Percentiles rank a stretch among this genome's conserved stretches.
These are phyloP conservation scores for Neurospora hispaniola DNA, from an alignment of 495 filamentous ascomycete species.

Conservation along the genomic window DNA sequence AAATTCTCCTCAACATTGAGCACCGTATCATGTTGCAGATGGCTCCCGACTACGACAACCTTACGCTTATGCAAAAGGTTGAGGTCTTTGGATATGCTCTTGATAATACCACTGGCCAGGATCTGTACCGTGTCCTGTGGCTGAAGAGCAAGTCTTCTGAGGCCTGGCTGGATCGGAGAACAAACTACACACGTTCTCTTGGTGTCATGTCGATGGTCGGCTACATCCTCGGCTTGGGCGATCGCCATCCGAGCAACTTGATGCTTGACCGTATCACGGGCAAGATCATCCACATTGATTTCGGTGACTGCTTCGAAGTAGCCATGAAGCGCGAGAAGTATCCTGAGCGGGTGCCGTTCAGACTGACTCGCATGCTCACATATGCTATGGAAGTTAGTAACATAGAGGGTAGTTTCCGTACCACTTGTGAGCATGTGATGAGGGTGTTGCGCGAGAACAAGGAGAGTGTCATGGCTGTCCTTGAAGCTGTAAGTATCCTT, in stretches of 20 bases:
- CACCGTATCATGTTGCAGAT: constrained; percentile 99
- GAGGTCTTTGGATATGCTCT: constrained; percentile 98
- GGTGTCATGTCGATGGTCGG: constrained; percentile 99
- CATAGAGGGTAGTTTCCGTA: constrained; percentile 95
- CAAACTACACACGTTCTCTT: constrained; percentile 93
- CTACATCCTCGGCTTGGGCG: constrained; percentile 93
- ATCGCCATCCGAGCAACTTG: constrained; percentile 93
- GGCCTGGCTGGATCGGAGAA: constrained; percentile 90
- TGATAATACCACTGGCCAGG: constrained; percentile 97
- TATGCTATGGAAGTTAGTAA: constrained; percentile 99
- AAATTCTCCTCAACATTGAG: constrained; percentile 97
- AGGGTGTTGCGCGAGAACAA: constrained; percentile 92
- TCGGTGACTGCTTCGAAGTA: constrained; percentile 98
- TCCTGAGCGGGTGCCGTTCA: constrained; percentile 93
- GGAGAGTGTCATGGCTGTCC: constrained; percentile 93
- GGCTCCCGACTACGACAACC: constrained; percentile 96
- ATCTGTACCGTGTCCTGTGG: constrained; percentile 96
- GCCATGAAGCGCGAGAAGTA: constrained; percentile 99
- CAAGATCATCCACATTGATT: constrained; percentile 96
- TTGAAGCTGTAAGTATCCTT: constrained; percentile 73
- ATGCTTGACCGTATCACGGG: constrained; percentile 93
- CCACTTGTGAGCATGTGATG: constrained; percentile 98
- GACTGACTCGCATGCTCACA: constrained; percentile 94
- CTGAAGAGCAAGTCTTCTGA: constrained; percentile 97
- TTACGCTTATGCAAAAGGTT: constrained; percentile 99